These are phyloP conservation scores for Phytophthora palmivora DNA, from an alignment of 352 stramenopile genomes.

Conservation along the genomic window DNA sequence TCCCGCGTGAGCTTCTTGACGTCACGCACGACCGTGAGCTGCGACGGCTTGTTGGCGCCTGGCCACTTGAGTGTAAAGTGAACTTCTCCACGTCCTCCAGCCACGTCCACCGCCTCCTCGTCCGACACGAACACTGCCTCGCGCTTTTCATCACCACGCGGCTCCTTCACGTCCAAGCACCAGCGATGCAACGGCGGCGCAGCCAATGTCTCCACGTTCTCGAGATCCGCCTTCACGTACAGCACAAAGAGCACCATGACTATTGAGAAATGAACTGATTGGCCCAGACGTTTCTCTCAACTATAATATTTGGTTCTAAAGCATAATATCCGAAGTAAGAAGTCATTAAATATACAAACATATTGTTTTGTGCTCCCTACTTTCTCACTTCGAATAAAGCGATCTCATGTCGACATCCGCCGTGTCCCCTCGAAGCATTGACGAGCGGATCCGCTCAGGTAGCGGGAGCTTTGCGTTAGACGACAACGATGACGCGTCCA, in stretches of 20 bases:
- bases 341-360: no score
- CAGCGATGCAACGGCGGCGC: conserved; percentile 76
- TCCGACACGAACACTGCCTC: conserved; percentile 85
- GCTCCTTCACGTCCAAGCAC: conserved; percentile 88
- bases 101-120: conserved; percentile 77
- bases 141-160: conserved; percentile 78
- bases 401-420: no score
- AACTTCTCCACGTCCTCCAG: conserved; percentile 72
- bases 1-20: conserved; percentile 87
- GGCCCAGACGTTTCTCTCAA: no score
- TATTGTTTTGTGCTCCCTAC: no score
- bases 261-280: no score
- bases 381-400: no score
- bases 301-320: not conserved
- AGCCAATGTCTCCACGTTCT: conserved; percentile 84
- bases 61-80: conserved; percentile 91
- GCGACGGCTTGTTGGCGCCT: conserved; percentile 77
- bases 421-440: not conserved
- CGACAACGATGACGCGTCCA: conserved; percentile 48
- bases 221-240: conserved; percentile 88
- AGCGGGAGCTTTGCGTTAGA: conserved; percentile 29
- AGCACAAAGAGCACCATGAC: conserved; percentile 87
- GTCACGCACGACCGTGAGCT: conserved; percentile 85
- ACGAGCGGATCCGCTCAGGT: conserved; percentile 38
- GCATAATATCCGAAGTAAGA: not conserved